A percentile compares a stretch with the other conserved stretches of the same genome.
phyloP scores from a whole-genome alignment of 2,329 filamentous ascomycete genomes.

The Immersiporthe knoxdaviesiana region DNA sequence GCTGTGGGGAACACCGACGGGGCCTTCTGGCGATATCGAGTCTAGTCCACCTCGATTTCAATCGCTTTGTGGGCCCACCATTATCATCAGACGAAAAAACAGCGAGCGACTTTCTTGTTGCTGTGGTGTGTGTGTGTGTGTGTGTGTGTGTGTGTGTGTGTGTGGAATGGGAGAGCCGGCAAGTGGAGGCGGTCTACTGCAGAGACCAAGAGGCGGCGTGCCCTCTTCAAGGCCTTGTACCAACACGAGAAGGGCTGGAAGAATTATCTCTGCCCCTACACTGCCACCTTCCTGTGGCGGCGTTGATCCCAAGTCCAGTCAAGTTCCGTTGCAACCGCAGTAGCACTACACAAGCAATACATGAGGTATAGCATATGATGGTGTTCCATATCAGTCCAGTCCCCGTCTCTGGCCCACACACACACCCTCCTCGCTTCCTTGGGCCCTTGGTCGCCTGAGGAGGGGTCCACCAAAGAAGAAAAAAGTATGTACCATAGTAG shows the following conservation, averaged over 20 bases:
- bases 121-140: too few species aligned
- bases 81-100: background rate
- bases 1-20: background rate
- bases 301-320: background rate
- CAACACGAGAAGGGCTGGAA: slow-evolving; percentile 2
- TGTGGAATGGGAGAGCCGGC: background rate
- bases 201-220: background rate
- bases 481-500: background rate
- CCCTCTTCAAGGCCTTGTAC: background rate
- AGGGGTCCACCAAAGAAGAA: background rate
- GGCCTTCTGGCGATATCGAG: background rate
- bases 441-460: background rate
- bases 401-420: background rate
- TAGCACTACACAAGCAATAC: background rate
- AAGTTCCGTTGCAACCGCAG: background rate
- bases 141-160: too few species aligned
- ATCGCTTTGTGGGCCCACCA: background rate
- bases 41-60: background rate
- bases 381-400: slow-evolving; percentile 2
- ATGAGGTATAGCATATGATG: background rate
- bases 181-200: background rate
- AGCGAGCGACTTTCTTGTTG: background rate
- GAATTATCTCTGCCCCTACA: background rate
- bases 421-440: background rate
- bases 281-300: background rate